phyloP scores from a whole-genome alignment of 768 basidiomycete species.

The Infundibulicybe gibba region DNA sequence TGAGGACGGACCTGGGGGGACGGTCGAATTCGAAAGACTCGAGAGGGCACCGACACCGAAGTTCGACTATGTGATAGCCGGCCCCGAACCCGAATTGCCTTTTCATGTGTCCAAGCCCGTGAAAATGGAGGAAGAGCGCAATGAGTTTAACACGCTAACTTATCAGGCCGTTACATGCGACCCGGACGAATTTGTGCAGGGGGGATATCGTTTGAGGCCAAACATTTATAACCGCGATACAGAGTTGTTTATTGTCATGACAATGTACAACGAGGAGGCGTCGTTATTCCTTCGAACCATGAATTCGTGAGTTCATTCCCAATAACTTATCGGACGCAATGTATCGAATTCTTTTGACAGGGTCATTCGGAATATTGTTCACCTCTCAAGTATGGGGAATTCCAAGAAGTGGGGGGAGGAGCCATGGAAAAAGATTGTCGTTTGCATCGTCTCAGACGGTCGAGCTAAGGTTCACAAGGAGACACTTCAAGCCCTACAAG shows the following conservation, averaged over 20 bases:
- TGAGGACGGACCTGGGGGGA: too few relatives aligned
- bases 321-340: neutral
- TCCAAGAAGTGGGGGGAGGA: slow-evolving; percentile 83
- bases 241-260: slow-evolving; percentile 94
- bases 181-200: slow-evolving; percentile 81
- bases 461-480: slow-evolving; percentile 85
- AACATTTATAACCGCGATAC: slow-evolving; percentile 79
- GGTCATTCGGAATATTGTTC: slow-evolving; percentile 83
- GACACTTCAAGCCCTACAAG: slow-evolving; percentile 82
- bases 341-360: slow-evolving; percentile 25
- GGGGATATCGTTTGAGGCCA: slow-evolving; percentile 73
- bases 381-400: slow-evolving; percentile 63
- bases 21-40: too few relatives aligned
- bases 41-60: too few relatives aligned
- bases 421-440: slow-evolving; percentile 89
- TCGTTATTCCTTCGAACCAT: slow-evolving; percentile 75
- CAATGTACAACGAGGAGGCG: slow-evolving; percentile 95
- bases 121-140: too few relatives aligned
- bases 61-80: too few relatives aligned
- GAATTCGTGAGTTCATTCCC: slow-evolving; percentile 59
- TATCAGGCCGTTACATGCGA: slow-evolving; percentile 73
- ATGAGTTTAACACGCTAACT: too few relatives aligned
- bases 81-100: too few relatives aligned
- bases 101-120: too few relatives aligned
- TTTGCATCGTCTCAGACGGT: slow-evolving; percentile 84